Evolutionary conservation across 441 rosid species (phyloP), one percentile per base, ranked within the genome.

Genomic region (Geranium incanum): DNA sequence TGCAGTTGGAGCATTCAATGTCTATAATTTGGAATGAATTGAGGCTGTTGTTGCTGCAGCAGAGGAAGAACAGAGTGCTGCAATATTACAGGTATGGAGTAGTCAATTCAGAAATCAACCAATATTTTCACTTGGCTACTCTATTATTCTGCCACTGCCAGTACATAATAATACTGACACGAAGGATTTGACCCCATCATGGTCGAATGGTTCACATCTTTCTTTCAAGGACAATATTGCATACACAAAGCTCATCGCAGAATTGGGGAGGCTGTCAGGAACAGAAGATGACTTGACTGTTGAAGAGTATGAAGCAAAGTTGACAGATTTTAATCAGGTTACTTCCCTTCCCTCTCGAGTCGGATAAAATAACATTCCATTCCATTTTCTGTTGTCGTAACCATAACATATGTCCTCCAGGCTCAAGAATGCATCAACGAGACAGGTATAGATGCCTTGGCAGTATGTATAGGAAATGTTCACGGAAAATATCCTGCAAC

Each of bases 1-100:
- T 86, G 97, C 97, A 39, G 80, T 94, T 77, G 99, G 99, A 69
- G 99, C 99, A 77, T 94, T 94, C 83, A 94, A 94, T 68, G 95
- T 94, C 69, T 94, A 94, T 78, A 94, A 90, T 81, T 77, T 92
- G 82, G 99, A 94, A 84, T 97, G 99, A 80, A 83, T 90, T 64
- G 84, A 86, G 80, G 97, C 99, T 74, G 97, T 92, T 77, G 87
- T 94, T 76, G 88, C 93, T 82, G 99, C 99, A 52, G 97, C 99
- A 48, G 99, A 89, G 89, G 90, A 89, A 83, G 92, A 89, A 87
- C 81, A 74, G 33, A 91, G 97, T 77, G 97, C 99, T 70, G 99
- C 97, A 74, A 94, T 94, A 74, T 80, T 94, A 73, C 99, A 92
- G 97, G 97, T 90, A 28, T 28, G 33, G 33, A 60, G 41, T n/a